A percentile compares a stretch with the other conserved stretches of the same genome.
Evolutionary conservation across 2,329 filamentous ascomycete genomes (phyloP).

Genomic region (Ophiosphaerella herpotricha): DNA sequence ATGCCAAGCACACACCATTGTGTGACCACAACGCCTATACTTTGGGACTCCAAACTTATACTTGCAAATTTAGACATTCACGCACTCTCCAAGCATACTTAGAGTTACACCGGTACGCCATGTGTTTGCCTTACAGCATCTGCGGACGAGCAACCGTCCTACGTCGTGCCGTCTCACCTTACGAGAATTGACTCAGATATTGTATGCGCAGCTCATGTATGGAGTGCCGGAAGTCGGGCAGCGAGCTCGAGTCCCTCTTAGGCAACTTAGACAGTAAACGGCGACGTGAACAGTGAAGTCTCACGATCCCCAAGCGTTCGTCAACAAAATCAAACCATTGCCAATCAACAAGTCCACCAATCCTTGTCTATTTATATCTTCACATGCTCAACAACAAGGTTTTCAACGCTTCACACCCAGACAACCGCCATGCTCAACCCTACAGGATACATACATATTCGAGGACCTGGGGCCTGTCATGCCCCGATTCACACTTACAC

Average conservation of each 20-base stretch:
- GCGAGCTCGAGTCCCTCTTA: neutral
- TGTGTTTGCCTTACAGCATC: slow-evolving; percentile 11
- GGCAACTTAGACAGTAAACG: too few species aligned
- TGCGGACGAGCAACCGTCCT: slow-evolving; percentile 6
- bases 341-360: too few species aligned
- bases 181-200: slow-evolving; percentile 4
- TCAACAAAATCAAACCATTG: too few species aligned
- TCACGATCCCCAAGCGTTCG: too few species aligned
- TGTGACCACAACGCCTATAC: too few species aligned
- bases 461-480: slow-evolving; percentile 1
- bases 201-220: neutral
- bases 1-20: neutral
- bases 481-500: slow-evolving; percentile 6
- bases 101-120: slow-evolving; percentile 18
- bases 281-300: too few species aligned
- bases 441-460: slow-evolving; percentile 2
- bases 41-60: too few species aligned
- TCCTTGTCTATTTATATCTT: too few species aligned
- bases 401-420: neutral
- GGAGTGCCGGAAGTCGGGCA: neutral
- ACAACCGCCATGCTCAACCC: slow-evolving; percentile 2
- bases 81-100: neutral
- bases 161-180: slow-evolving; percentile 16
- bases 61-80: too few species aligned
- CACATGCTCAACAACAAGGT: too few species aligned